Percentiles rank a stretch among this genome's conserved stretches.
phyloP scores from a whole-genome alignment of 108 stramenopile species.

The Conticribra weissflogii region DNA sequence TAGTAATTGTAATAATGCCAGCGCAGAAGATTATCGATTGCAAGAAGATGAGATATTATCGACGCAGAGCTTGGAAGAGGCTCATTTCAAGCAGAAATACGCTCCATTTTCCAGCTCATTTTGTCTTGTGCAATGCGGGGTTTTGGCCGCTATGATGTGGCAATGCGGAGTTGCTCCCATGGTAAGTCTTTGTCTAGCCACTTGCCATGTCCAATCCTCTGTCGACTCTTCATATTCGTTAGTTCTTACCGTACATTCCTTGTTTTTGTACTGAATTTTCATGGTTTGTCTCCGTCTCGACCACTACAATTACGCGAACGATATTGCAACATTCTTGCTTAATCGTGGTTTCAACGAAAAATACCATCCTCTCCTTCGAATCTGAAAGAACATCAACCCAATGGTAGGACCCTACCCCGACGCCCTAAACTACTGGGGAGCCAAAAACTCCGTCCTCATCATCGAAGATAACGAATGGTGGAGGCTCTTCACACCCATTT shows the following conservation, averaged over 20 bases:
- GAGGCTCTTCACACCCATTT: constrained; percentile 77
- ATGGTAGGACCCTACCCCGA: constrained; percentile 88
- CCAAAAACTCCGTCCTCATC: constrained; percentile 82
- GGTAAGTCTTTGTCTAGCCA: not conserved
- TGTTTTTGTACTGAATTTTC: too few species aligned
- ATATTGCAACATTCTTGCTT: too few species aligned
- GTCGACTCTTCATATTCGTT: not conserved
- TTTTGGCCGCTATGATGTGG: constrained; percentile 73
- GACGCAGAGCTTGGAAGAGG: constrained; percentile 1
- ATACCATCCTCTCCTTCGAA: not conserved
- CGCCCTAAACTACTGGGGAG: constrained; percentile 85
- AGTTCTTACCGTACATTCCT: too few species aligned
- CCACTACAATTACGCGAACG: too few species aligned
- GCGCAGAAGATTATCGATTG: constrained; percentile 17
- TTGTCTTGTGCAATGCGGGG: constrained; percentile 54
- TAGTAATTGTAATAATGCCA: not conserved
- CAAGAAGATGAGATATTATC: constrained; percentile 11
- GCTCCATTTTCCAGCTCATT: constrained; percentile 68
- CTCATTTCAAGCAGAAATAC: constrained; percentile 52
- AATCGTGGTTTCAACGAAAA: too few species aligned
- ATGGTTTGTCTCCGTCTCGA: too few species aligned
- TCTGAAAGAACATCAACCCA: constrained; percentile 60
- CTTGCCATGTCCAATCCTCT: too few species aligned
- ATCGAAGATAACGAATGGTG: constrained; percentile 79
- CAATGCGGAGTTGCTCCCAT: constrained; percentile 78